Base-by-base conservation (phyloP, 2,329 filamentous ascomycete species). In the Ophiosphaerella herpotricha region DNA sequence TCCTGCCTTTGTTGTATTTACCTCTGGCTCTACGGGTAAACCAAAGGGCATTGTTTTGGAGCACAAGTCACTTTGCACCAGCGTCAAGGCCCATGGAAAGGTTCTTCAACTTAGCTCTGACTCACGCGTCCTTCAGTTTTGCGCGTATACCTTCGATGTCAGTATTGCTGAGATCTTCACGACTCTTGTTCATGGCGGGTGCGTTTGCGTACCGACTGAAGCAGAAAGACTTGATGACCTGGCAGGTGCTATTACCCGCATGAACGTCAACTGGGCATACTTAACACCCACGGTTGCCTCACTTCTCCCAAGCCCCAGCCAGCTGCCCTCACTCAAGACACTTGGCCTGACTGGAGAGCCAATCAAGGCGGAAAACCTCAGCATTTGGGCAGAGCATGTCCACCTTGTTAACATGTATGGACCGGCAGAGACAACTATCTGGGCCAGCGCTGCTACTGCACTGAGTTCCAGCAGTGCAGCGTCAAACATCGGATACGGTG, bases 101-200 rank as follows among this genome's bases (percentile, higher is more conserved):
- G n/a, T 21, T 11, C 24, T 14, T 2, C n/a, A 24, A 5, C 12
- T 46, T 78, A 84, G 50, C 7, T 39, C 41, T 11, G 8, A 81
- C 84, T 51, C 78, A 83, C 48, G 83, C 81, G 3, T 81, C 79
- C 13, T 84, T 80, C 63, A 80, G 78, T 5, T 80, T 82, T 38
- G 48, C 13, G 36, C 44, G 3, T 48, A 46, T 24, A 44, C 43
- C 12, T 82, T 82, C 50, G 80, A 82, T 45, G 77, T 77, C 31
- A 77, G 75, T 54, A 77, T 80, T 33, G 74, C 75, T 59, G 79
- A 78, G 52, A 79, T 81, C 66, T 71, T 80, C 4, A 78, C 76
- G 55, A 79, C 78, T 0, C 68, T 81, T 11, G 66, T 71, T 8
- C 64, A 64, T 4, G 78, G 79, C 16, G 83, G 80, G 0, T 85